These are phyloP conservation scores for Camellia granthamiana DNA, from an alignment of 148 eudicot genomes.

Conservation along the genomic window DNA sequence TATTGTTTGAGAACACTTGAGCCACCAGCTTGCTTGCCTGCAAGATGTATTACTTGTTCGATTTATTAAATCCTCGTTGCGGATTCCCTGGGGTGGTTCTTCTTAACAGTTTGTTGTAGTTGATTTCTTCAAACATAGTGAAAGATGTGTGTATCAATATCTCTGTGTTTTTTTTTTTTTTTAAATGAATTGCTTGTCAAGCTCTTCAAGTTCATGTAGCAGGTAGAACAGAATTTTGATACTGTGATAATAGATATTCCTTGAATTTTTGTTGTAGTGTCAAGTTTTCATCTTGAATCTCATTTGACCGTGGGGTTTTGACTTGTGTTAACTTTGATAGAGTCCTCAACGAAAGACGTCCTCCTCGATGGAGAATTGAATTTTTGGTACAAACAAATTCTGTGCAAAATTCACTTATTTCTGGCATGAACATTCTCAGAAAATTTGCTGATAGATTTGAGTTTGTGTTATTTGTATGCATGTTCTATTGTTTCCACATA, in stretches of 20 bases:
- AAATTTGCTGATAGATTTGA: too few relatives aligned
- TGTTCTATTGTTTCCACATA: too few relatives aligned
- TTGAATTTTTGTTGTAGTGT: neutral
- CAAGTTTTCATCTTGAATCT: neutral
- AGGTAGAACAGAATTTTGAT: neutral
- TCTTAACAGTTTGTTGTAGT: neutral
- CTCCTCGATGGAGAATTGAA: too few relatives aligned
- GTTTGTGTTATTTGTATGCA: too few relatives aligned
- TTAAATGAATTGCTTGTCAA: neutral
- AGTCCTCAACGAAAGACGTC: too few relatives aligned
- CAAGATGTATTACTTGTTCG: constrained; percentile 1
- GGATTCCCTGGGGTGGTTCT: constrained; percentile 4
- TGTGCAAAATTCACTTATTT: too few relatives aligned
- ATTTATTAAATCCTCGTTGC: constrained; percentile 5
- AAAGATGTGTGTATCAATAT: neutral
- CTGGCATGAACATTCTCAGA: too few relatives aligned
- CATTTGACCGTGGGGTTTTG: too few relatives aligned
- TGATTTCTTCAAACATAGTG: neutral
- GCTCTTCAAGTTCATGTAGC: constrained; percentile 2
- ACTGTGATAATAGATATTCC: constrained; percentile 6
- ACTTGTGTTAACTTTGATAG: too few relatives aligned
- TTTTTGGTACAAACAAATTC: too few relatives aligned
- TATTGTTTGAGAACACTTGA: constrained; percentile 1
- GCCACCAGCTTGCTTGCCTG: neutral
- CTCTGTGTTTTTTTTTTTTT: neutral